Base-by-base conservation (phyloP, 2,329 filamentous ascomycete species). In the Monosporascus sp. region DNA sequence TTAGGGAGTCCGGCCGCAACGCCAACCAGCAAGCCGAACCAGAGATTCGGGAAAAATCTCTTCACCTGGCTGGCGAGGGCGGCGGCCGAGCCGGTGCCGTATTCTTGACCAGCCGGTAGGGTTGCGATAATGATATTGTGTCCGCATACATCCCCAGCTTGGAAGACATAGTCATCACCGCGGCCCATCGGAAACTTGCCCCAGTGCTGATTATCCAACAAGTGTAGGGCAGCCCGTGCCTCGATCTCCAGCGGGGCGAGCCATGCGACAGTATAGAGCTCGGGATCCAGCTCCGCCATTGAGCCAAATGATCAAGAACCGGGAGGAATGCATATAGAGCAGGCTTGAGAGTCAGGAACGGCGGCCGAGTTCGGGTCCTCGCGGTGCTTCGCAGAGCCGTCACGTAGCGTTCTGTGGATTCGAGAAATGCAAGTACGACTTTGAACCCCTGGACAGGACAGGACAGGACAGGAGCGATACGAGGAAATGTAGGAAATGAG, bases 221-320 rank as follows among this genome's bases (percentile, higher is more conserved):
- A 60, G 31, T 61, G 55, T 20, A 66, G 49, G 9, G 72, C 72
- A 31, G 70, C 70, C 37, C 48, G 57, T 6, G 67, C 68, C 55
- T 74, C 70, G 7, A 74, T 70, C 22, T 67, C 60, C 0, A 73
- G 62, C 1, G 69, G 71, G 0, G 70, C 68, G 26, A 74, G 66
- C 70, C 69, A 74, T 52, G 61, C 68, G 1, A 74, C 61, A 0
- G 62, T 66, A 31, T 74, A 73, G 5, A 56, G 46, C 37, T 57
- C 41, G 8, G 58, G 56, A 47, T 49, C 20, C 7, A 59, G 27
- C 7, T 26, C 31, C 8, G 24, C 31, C 51, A 55, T 58, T n/a
- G n/a, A n/a, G n/a, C n/a, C n/a, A n/a, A n/a, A n/a, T n/a, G n/a
- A n/a, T n/a, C n/a, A n/a, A n/a, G n/a, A n/a, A n/a, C n/a, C n/a